Base-by-base conservation (phyloP, 2,329 filamentous ascomycete species). In the Trichoderma afroharzianum region DNA sequence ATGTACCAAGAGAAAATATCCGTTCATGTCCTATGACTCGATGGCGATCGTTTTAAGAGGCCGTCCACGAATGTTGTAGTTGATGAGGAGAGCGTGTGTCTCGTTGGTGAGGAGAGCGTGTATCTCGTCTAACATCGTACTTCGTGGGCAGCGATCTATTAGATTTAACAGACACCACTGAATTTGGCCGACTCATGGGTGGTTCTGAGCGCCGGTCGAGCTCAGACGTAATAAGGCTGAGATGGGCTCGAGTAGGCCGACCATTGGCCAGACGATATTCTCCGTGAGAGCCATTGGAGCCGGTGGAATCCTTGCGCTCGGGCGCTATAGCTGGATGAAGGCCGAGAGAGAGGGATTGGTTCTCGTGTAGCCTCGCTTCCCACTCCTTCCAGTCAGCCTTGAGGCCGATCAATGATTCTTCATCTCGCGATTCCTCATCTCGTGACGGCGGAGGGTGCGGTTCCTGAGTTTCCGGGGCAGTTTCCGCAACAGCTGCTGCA, bases 301-400 rank as follows among this genome's bases (percentile, higher is more conserved):
- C 59, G 57, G n/a, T 36, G 0, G 66, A 68, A 43, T 32, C 57
- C 21, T 68, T 36, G 2, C 66, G 66, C 8, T 39, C 32, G 6
- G 26, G 70, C 1, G 53, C 36, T 5, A 70, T n/a, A 21, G 71
- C 71, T 21, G 80, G 80, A 66, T 81, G 80, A 26, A 68, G 70
- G 57, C 75, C 72, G 53, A 80, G 76, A 7, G 79, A 77, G 6
- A 72, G 73, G 3, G 76, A 76, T 57, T 76, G 75, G 12, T 81
- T 78, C 9, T 72, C 75, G 59, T 79, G 77, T 3, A 79, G 66
- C 43, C 76, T 75, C 3, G 82, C 82, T 74, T 84, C 83, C 73
- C 80, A 80, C 30, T 79, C 79, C 72, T 84, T 84, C 80, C 79
- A 82, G 43, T 83, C 80, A 2, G 76, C 77, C 39, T 74, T 77